phyloP scores from a whole-genome alignment of 2,329 filamentous ascomycete genomes.

The Aureobasidium sp. region DNA sequence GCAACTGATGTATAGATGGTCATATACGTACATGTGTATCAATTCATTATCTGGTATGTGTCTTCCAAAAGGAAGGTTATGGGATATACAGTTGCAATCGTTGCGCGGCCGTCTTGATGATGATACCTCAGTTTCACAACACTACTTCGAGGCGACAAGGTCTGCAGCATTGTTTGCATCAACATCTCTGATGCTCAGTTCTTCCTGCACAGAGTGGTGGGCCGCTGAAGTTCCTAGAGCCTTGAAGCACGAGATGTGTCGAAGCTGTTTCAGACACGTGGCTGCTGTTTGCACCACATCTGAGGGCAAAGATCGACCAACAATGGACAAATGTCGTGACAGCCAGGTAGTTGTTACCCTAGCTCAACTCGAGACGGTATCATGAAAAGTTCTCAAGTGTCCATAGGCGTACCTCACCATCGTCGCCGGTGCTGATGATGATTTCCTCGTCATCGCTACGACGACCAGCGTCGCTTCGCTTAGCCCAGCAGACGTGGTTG shows the following conservation, averaged over 20 bases:
- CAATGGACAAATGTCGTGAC: neutral
- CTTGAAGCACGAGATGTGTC: neutral
- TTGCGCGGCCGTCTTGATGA: too few relatives aligned
- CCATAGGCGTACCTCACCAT: constrained; percentile 83
- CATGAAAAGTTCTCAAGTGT: constrained; percentile 34
- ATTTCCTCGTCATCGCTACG: constrained; percentile 65
- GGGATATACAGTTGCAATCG: too few relatives aligned
- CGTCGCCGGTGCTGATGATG: constrained; percentile 83
- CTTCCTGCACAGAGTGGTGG: neutral
- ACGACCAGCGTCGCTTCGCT: constrained; percentile 59
- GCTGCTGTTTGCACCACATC: neutral
- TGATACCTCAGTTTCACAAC: too few relatives aligned
- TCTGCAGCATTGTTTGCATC: neutral
- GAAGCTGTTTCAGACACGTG: neutral
- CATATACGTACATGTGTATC: too few relatives aligned
- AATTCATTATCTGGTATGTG: too few relatives aligned
- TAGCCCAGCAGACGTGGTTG: constrained; percentile 86
- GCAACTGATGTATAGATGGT: too few relatives aligned
- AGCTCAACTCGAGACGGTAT: neutral
- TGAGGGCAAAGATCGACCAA: neutral
- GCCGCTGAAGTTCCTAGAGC: neutral
- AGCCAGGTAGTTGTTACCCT: neutral
- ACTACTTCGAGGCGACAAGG: too few relatives aligned
- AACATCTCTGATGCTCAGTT: neutral
- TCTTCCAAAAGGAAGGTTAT: too few relatives aligned